phyloP scores from a whole-genome alignment of 2,329 filamentous ascomycete genomes.

The Taxawa tesnikishii region DNA sequence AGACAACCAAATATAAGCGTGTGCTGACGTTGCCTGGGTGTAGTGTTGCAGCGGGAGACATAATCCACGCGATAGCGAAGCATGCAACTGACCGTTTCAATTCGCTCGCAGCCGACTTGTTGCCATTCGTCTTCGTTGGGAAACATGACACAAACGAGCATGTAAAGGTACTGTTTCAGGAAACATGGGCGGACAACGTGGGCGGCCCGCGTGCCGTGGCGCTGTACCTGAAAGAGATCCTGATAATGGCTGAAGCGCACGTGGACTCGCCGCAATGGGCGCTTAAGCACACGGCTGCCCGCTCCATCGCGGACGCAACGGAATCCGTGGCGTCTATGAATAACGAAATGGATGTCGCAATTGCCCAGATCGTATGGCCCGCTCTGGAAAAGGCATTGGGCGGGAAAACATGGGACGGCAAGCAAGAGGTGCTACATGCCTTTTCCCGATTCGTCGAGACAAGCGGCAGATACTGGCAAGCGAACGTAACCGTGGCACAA shows the following conservation, averaged over 20 bases:
- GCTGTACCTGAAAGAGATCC: slow-evolving; percentile 76
- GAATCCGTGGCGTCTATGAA: slow-evolving; percentile 41
- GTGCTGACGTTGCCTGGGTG: slow-evolving; percentile 17
- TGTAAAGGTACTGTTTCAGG: slow-evolving; percentile 65
- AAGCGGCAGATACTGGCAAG: slow-evolving; percentile 45
- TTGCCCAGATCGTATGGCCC: slow-evolving; percentile 63
- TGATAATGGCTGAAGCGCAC: slow-evolving; percentile 51
- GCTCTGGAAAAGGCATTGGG: slow-evolving; percentile 68
- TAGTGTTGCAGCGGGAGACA: slow-evolving; percentile 67
- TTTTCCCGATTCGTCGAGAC: slow-evolving; percentile 67
- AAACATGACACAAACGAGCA: slow-evolving; percentile 77
- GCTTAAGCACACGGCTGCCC: slow-evolving; percentile 76
- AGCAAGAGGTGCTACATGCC: slow-evolving; percentile 70
- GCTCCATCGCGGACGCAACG: slow-evolving; percentile 64
- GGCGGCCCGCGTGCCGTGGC: slow-evolving; percentile 71
- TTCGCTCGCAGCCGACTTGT: slow-evolving; percentile 56
- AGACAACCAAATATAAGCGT: too few relatives aligned
- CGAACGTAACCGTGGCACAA: slow-evolving; percentile 45
- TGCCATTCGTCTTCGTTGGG: slow-evolving; percentile 81
- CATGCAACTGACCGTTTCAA: slow-evolving; percentile 82
- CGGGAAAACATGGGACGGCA: slow-evolving; percentile 86
- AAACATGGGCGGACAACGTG: slow-evolving; percentile 84
- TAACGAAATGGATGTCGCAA: slow-evolving; percentile 43
- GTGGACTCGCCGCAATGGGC: slow-evolving; percentile 78
- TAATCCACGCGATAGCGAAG: slow-evolving; percentile 73